These are phyloP conservation scores for Wallacemonas sp. DNA, from an alignment of 208 protist species.

Conservation along the genomic window DNA sequence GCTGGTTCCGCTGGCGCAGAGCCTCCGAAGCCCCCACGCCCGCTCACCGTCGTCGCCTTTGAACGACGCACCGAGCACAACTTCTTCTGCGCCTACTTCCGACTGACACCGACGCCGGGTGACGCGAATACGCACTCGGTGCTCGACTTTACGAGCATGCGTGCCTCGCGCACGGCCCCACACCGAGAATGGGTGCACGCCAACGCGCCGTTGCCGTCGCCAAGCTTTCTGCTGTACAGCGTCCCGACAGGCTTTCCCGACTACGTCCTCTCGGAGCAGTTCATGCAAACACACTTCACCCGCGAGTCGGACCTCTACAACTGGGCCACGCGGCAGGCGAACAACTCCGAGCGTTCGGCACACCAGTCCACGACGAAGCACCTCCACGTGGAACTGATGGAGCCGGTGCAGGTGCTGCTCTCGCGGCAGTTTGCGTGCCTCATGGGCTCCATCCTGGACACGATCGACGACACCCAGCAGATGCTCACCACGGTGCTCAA, in stretches of 20 bases:
- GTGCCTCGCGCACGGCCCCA: conserved; percentile 15
- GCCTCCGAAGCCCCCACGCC: background rate
- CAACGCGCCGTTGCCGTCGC: conserved; percentile 51
- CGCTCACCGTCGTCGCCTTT: conserved; percentile 7
- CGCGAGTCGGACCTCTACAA: conserved; percentile 26
- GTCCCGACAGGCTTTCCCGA: conserved; percentile 27
- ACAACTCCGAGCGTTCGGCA: conserved; percentile 73
- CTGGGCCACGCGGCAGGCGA: conserved; percentile 55
- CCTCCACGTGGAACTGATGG: conserved; percentile 60
- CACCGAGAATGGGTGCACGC: conserved; percentile 40
- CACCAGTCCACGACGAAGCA: conserved; percentile 75
- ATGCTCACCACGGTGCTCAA: conserved; percentile 5
- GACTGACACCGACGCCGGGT: conserved; percentile 21
- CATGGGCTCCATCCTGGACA: conserved; percentile 14
- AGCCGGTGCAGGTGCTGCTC: conserved; percentile 63
- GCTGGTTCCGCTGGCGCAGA: background rate
- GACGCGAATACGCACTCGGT: conserved; percentile 30
- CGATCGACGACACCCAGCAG: conserved; percentile 18
- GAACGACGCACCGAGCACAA: conserved; percentile 18
- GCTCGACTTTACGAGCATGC: conserved; percentile 40
- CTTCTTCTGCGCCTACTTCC: conserved; percentile 52
- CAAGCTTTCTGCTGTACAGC: conserved; percentile 43
- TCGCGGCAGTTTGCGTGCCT: conserved; percentile 47
- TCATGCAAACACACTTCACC: conserved; percentile 16
- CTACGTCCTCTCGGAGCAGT: conserved; percentile 27